These are phyloP conservation scores for Cyamopsis tetragonoloba DNA, from an alignment of 306 rosid genomes.

Conservation along the genomic window DNA sequence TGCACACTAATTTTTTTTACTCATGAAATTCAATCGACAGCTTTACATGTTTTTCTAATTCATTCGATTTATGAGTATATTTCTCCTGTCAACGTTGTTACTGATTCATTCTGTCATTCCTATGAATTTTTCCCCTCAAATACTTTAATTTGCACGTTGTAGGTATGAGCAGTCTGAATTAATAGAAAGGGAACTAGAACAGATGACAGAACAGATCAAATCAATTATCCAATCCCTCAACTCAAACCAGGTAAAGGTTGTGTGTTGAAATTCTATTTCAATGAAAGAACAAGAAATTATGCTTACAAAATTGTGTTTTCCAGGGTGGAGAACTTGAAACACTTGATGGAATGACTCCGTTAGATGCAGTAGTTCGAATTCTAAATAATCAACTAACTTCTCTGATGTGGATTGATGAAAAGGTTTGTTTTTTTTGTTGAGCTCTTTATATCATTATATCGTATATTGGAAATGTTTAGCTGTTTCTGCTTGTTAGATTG, in stretches of 20 bases:
- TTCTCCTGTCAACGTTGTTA: not conserved
- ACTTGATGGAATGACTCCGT: conserved; percentile 67
- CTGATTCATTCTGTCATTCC: not conserved
- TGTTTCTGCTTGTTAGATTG: not conserved
- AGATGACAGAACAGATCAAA: conserved; percentile 93
- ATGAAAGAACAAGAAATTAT: not conserved
- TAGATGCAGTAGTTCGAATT: conserved; percentile 86
- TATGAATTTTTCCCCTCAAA: not conserved
- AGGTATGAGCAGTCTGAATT: conserved; percentile 96
- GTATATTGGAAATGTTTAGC: not conserved
- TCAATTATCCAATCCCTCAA: conserved; percentile 81
- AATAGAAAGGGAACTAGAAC: conserved; percentile 88
- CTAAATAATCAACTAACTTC: conserved; percentile 92
- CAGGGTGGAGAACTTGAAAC: conserved; percentile 90
- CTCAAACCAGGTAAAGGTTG: conserved; percentile 71
- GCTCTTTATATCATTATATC: not conserved
- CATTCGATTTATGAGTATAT: not conserved
- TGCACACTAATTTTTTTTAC: not conserved
- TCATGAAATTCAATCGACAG: not conserved
- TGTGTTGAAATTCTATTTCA: not conserved
- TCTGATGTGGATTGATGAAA: conserved; percentile 96
- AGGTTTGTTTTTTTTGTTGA: conserved; percentile 52
- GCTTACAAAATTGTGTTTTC: conserved; percentile 20
- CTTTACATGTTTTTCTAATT: not conserved
- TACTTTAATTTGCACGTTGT: conserved; percentile 43